phyloP scores from a whole-genome alignment of 2,329 filamentous ascomycete species.

The Arthrobotrys pseudoclavata region DNA sequence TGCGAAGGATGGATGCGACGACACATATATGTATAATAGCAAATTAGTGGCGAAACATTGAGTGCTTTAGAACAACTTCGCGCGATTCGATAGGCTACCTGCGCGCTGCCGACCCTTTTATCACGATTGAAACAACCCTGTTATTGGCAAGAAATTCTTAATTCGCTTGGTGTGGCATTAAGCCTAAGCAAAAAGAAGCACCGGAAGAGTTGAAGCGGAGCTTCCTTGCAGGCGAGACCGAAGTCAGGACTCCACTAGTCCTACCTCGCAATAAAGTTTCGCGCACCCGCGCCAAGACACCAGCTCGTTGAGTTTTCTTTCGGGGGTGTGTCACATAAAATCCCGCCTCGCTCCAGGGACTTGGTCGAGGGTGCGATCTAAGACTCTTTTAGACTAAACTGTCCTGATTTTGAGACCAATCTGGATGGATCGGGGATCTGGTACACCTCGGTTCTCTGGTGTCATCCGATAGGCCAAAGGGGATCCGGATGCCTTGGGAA shows the following conservation, averaged over 20 bases:
- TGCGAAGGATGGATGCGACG: background rate
- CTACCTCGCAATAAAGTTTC: slow-evolving; percentile 7
- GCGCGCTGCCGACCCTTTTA: slow-evolving; percentile 5
- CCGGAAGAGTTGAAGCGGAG: slow-evolving; percentile 47
- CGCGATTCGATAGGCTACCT: slow-evolving; percentile 17
- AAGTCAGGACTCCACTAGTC: slow-evolving; percentile 25
- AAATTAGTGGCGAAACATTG: slow-evolving; percentile 31
- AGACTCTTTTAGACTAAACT: slow-evolving; percentile 35
- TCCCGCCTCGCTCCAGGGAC: slow-evolving; percentile 56
- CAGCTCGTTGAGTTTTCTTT: slow-evolving; percentile 27
- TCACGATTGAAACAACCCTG: slow-evolving; percentile 23
- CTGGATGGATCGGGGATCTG: slow-evolving; percentile 57
- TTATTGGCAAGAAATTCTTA: slow-evolving; percentile 25
- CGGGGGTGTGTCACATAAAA: slow-evolving; percentile 60
- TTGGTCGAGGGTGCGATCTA: slow-evolving; percentile 37
- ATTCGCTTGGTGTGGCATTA: slow-evolving; percentile 34
- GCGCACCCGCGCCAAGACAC: slow-evolving; percentile 26
- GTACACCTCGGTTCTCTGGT: slow-evolving; percentile 51
- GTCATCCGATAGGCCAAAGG: slow-evolving; percentile 58
- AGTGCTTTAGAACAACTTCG: slow-evolving; percentile 32
- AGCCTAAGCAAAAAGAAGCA: slow-evolving; percentile 53
- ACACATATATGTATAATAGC: background rate
- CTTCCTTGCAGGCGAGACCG: slow-evolving; percentile 47
- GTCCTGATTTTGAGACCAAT: slow-evolving; percentile 33
- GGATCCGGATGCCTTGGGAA: slow-evolving; percentile 25